Evolutionary conservation across 2,329 filamentous ascomycete genomes (phyloP).

Genomic region (Neurospora crassa): DNA sequence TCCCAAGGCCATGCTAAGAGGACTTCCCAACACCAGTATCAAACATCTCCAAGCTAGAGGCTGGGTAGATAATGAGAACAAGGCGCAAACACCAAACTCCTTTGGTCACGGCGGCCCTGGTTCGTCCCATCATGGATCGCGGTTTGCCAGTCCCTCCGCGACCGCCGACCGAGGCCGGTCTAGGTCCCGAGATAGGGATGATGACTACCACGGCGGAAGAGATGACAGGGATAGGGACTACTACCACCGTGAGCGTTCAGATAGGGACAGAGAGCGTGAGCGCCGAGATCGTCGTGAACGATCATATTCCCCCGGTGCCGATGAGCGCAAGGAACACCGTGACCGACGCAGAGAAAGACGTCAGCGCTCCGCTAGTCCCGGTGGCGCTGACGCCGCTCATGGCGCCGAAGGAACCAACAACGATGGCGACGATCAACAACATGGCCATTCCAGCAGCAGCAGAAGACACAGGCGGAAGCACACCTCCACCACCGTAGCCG

Average conservation of each 20-base stretch:
- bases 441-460: constrained; percentile 31
- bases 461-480: constrained; percentile 35
- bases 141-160: background rate
- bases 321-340: constrained; percentile 36
- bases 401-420: constrained; percentile 30
- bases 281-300: constrained; percentile 16
- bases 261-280: constrained; percentile 19
- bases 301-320: constrained; percentile 28
- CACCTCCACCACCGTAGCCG: constrained; percentile 25
- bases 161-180: constrained; percentile 8
- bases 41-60: constrained; percentile 49
- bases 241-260: background rate
- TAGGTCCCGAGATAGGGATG: constrained; percentile 10
- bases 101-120: constrained; percentile 31
- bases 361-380: constrained; percentile 44
- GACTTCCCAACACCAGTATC: constrained; percentile 71
- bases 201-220: constrained; percentile 9
- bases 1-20: constrained; percentile 89
- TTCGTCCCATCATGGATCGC: background rate
- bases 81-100: constrained; percentile 21
- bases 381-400: constrained; percentile 35
- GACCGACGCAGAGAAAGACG: constrained; percentile 41
- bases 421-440: constrained; percentile 37
- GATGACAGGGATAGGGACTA: constrained; percentile 2
- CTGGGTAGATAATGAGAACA: constrained; percentile 31